Conservation (phyloP, 805 yeast species). For the Ogataea pilisensis region DNA sequence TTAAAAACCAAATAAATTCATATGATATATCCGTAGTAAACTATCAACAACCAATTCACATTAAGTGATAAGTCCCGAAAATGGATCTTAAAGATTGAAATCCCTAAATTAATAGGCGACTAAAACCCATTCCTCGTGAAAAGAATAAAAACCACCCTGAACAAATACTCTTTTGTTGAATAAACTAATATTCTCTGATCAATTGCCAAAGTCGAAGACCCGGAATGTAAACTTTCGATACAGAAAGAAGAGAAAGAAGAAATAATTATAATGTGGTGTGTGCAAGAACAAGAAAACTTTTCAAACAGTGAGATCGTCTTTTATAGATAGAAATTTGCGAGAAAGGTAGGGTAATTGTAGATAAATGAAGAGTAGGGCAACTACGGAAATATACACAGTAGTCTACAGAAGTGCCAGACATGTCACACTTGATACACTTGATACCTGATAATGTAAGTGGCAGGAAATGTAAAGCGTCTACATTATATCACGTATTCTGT, state of each 20-base stretch:
- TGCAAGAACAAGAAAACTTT: neutral
- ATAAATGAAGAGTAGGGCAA: no score
- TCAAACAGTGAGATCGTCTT: no score
- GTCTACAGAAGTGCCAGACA: no score
- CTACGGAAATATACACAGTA: no score
- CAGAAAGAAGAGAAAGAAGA: constrained; percentile 10
- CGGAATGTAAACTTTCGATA: constrained; percentile 31
- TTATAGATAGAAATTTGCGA: no score
- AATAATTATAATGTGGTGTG: neutral
- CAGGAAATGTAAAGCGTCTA: no score
- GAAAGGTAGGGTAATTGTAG: neutral
- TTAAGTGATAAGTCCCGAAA: constrained; percentile 7
- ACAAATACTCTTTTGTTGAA: constrained; percentile 5
- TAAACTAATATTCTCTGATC: constrained; percentile 10
- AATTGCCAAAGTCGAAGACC: constrained; percentile 23
- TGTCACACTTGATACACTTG: no score
- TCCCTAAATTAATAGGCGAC: constrained; percentile 36
- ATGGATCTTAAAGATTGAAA: constrained; percentile 10
- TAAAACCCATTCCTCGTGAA: constrained; percentile 6
- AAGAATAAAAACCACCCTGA: constrained; percentile 6
- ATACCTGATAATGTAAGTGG: no score
- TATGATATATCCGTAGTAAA: constrained; percentile 25
- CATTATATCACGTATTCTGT: no score
- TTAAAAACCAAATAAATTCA: constrained; percentile 20
- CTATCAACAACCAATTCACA: constrained; percentile 27